phyloP scores from a whole-genome alignment of 2,329 filamentous ascomycete species.

The Cladophialophora exuberans region DNA sequence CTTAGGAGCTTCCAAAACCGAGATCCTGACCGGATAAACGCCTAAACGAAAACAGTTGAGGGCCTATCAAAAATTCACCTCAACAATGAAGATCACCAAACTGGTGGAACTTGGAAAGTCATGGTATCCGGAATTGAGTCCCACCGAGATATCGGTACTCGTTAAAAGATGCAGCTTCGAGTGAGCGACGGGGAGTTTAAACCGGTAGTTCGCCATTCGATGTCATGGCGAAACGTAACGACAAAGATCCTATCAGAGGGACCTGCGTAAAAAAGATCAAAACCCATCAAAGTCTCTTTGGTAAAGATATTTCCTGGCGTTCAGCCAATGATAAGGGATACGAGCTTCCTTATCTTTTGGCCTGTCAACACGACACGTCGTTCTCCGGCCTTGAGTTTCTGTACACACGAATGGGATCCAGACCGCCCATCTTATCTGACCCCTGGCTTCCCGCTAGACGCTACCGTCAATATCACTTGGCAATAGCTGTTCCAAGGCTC shows the following conservation, averaged over 20 bases:
- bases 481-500: background rate
- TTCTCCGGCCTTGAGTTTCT: too few species aligned
- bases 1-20: too few species aligned
- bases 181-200: too few species aligned
- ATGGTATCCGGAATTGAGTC: background rate
- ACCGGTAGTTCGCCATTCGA: too few species aligned
- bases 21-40: background rate
- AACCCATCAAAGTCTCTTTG: background rate
- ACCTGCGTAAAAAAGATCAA: background rate
- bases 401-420: too few species aligned
- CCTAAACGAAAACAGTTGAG: background rate
- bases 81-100: background rate
- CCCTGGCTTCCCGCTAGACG: too few species aligned
- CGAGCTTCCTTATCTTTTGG: background rate
- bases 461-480: too few species aligned
- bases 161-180: background rate
- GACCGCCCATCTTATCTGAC: conserved; percentile 1
- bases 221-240: conserved; percentile 7
- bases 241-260: background rate
- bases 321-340: background rate
- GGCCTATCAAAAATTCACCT: background rate
- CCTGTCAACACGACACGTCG: background rate
- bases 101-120: background rate
- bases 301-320: background rate
- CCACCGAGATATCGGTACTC: background rate